Base-by-base conservation (phyloP, 352 stramenopile species). In the Phytophthora quininea region DNA sequence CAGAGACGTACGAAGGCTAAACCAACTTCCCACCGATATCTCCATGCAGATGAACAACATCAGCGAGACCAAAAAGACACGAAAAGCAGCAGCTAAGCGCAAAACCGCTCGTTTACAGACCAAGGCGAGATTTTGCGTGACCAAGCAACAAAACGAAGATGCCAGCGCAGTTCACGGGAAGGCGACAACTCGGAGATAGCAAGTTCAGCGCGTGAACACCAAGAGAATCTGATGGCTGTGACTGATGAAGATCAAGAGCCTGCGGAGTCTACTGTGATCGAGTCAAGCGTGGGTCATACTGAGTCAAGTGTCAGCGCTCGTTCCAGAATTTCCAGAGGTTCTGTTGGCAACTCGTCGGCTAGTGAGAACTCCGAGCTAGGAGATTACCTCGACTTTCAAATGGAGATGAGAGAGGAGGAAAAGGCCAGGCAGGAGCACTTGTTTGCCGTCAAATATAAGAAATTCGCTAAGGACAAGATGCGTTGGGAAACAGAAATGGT, bases 1-100 rank as follows among this genome's bases (percentile, higher is more conserved):
- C 33, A 51, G 57, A 64, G 48, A 29, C 43, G 30, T 58, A 54
- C n/a, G 56, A 48, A 15, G 48, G 37, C 38, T 47, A 47, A 57
- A 64, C 29, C 47, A 37, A 4, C 43, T 63, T 8, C 35, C 56
- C 10, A 46, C 47, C 50, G 56, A 57, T 46, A 50, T 56, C n/a
- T 19, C 24, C 3, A 14, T 51, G 7, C 42, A 12, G 4, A 30
- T 55, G 49, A 6, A 32, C 5, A 32, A 55, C 9, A 6, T 55
- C 10, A 32, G 43, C 1, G 49, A 10, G n/a, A 42, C 10, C 30
- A 45, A 55, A 31, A 4, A 27, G 43, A 40, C 54, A 27, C 32
- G 54, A 14, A 51, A 64, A 64, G 33, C n/a, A 5, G 33, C 3
- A 8, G 4, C 54, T 2, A 15, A 55, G 51, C 12, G 40, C 46